Percentiles rank a stretch among this genome's conserved stretches.
Conservation (phyloP, 331 rosid genomes). For the Pyrus hybrid region DNA sequence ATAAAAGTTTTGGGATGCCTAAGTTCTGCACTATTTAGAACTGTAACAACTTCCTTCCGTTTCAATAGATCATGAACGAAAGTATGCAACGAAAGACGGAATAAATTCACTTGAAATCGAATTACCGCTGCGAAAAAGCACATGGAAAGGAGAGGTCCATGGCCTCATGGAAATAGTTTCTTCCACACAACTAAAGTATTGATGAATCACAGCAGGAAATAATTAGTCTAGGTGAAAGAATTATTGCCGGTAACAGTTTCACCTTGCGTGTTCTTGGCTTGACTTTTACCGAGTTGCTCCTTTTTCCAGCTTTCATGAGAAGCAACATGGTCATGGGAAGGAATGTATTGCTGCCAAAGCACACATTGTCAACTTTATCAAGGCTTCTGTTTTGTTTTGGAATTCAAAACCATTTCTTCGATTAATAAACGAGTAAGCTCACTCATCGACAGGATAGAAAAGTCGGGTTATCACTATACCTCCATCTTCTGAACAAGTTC, state of each 20-base stretch:
- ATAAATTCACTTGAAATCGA: conserved; percentile 27
- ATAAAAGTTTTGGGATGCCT: neutral
- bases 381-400: neutral
- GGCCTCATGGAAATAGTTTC: conserved; percentile 40
- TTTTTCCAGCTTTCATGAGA: conserved; percentile 82
- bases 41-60: conserved; percentile 28
- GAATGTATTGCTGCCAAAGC: conserved; percentile 62
- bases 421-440: neutral
- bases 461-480: conserved; percentile 30
- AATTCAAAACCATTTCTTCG: neutral
- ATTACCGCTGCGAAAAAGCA: conserved; percentile 29
- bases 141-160: conserved; percentile 30
- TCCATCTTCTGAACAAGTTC: conserved; percentile 82
- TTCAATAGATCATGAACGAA: conserved; percentile 24
- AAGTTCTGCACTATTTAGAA: conserved; percentile 19
- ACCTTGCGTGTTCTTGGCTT: conserved; percentile 42
- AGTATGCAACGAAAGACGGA: conserved; percentile 19
- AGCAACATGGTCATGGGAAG: conserved; percentile 60
- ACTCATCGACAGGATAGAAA: neutral
- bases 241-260: conserved; percentile 28
- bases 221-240: conserved; percentile 24
- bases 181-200: conserved; percentile 40
- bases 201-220: conserved; percentile 41
- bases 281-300: conserved; percentile 58
- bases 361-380: neutral